Evolutionary conservation across 1,139 yeast genomes (phyloP), one percentile per base, ranked within the genome.

Genomic region (Tardiomyces depauwii): DNA sequence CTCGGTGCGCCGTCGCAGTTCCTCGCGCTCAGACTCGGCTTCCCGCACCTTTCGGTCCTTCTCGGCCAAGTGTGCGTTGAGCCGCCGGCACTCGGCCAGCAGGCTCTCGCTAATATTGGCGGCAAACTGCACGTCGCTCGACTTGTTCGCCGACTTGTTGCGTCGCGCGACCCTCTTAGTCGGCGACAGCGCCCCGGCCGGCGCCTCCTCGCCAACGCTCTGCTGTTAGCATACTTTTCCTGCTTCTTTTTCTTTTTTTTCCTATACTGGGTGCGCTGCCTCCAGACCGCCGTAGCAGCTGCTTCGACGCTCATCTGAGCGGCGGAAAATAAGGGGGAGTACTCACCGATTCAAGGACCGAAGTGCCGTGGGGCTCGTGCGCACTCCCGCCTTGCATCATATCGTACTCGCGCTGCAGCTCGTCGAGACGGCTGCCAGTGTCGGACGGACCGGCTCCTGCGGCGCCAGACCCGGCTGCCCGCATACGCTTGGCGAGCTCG

Each of bases 81-180:
- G 70, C 50, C 82, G 72, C 53, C 96, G 75, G 57, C 95, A 85
- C 64, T 88, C 94, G 21, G 75, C 70, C 23, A 88, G 70, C 50
- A 88, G 68, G 46, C 80, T 82, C 57, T 87, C 95, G 63, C 93
- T 83, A 51, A 88, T 67, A 1, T 86, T 91, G 46, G 87, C 84
- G 3, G 85, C 86, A 62, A 87, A 86, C 55, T 81, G 78, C 68
- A 86, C 78, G 53, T 86, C 89, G 55, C 79, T 51, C 14, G 54
- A 40, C 43, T 53, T 47, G 36, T 30, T 30, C 16, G 36, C 36
- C 3, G 36, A 12, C 16, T 30, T 30, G 36, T 30, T 30, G 16
- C 16, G n/a, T 12, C 36, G 5, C 36, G 16, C 36, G 10, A 30
- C 36, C 36, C 36, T 12, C 36, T 30, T 30, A 3, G 36, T 30